phyloP scores from a whole-genome alignment of 495 filamentous ascomycete species.

The Aspergillus haitiensis region DNA sequence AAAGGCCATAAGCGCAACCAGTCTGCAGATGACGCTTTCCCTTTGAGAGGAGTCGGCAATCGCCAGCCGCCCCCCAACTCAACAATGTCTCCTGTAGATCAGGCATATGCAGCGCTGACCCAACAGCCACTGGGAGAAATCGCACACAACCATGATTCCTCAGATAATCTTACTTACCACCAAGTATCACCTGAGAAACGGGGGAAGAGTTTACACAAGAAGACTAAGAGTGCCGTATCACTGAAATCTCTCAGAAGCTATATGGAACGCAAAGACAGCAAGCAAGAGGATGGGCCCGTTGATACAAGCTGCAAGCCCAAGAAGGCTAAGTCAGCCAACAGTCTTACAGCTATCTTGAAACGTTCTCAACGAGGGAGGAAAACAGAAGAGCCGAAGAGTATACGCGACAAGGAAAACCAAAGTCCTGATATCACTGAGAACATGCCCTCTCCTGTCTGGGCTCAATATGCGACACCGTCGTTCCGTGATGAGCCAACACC shows the following conservation, averaged over 20 bases:
- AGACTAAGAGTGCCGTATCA: slow-evolving; percentile 65
- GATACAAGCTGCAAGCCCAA: slow-evolving; percentile 60
- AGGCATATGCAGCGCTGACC: slow-evolving; percentile 21
- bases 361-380: slow-evolving; percentile 47
- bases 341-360: slow-evolving; percentile 59
- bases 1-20: slow-evolving; percentile 44
- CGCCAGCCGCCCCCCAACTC: slow-evolving; percentile 24
- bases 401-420: slow-evolving; percentile 72
- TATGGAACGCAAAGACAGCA: slow-evolving; percentile 53
- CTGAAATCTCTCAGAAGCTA: slow-evolving; percentile 60
- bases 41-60: slow-evolving; percentile 18
- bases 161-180: slow-evolving; percentile 26
- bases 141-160: slow-evolving; percentile 40
- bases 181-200: slow-evolving; percentile 29
- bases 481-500: slow-evolving; percentile 41
- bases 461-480: slow-evolving; percentile 61
- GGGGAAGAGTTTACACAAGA: slow-evolving; percentile 55
- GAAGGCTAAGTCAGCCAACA: slow-evolving; percentile 83
- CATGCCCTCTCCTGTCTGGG: slow-evolving; percentile 72
- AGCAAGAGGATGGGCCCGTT: slow-evolving; percentile 42
- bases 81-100: slow-evolving; percentile 32
- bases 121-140: slow-evolving; percentile 44
- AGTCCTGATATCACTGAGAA: slow-evolving; percentile 50
- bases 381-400: slow-evolving; percentile 48
- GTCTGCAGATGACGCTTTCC: slow-evolving; percentile 40